Conservation (phyloP, 768 basidiomycete genomes). For the Daedaleopsis nitida region DNA sequence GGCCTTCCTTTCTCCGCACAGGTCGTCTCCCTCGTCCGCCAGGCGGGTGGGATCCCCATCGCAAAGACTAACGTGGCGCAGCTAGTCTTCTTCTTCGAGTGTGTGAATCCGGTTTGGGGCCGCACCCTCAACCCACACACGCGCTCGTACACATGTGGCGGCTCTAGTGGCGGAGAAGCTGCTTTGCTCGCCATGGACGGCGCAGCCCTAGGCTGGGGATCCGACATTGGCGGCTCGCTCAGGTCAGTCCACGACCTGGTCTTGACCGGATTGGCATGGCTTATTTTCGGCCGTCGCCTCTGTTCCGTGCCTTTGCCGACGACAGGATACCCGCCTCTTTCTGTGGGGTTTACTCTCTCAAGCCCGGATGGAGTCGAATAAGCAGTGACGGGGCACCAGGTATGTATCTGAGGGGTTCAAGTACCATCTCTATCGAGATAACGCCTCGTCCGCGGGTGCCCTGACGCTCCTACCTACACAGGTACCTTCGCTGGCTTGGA, state of each 20-base stretch:
- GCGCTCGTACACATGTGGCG: slow-evolving; percentile 51
- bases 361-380: slow-evolving; percentile 64
- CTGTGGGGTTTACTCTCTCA: slow-evolving; percentile 79
- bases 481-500: slow-evolving; percentile 60
- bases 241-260: slow-evolving; percentile 22
- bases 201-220: slow-evolving; percentile 75
- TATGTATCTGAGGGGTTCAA: not conserved
- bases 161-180: slow-evolving; percentile 82
- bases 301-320: not conserved
- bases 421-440: not conserved
- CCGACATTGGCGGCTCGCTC: slow-evolving; percentile 82
- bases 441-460: not conserved
- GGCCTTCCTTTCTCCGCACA: slow-evolving; percentile 25
- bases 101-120: slow-evolving; percentile 79
- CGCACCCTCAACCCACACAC: slow-evolving; percentile 69
- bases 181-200: slow-evolving; percentile 81
- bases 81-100: slow-evolving; percentile 83
- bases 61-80: slow-evolving; percentile 94
- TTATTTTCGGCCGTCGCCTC: not conserved
- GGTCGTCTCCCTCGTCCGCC: slow-evolving; percentile 57
- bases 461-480: not conserved
- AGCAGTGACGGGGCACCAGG: slow-evolving; percentile 18
- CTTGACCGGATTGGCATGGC: not conserved
- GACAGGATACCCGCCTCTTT: slow-evolving; percentile 72
- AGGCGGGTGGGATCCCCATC: slow-evolving; percentile 79